phyloP scores from a whole-genome alignment of 2,329 filamentous ascomycete species.

The Pyrenophora teres region DNA sequence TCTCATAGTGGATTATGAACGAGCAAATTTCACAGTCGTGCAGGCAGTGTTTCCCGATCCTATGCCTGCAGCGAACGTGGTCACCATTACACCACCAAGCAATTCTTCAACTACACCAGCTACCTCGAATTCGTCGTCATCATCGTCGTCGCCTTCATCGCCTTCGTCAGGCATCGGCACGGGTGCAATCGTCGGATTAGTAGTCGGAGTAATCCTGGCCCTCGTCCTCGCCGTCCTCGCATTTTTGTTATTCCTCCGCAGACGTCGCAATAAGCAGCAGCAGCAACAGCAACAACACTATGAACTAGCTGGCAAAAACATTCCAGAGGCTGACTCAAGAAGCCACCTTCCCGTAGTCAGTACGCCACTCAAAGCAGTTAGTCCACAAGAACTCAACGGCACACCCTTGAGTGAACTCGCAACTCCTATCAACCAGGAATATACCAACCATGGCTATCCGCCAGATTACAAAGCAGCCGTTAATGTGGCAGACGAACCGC shows the following conservation, averaged over 20 bases:
- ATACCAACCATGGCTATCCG: conserved; percentile 16
- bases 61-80: conserved; percentile 34
- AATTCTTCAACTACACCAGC: not conserved
- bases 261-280: conserved; percentile 15
- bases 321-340: conserved; percentile 23
- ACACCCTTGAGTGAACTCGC: conserved; percentile 33
- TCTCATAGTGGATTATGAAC: conserved; percentile 55
- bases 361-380: conserved; percentile 19
- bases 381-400: conserved; percentile 32
- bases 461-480: conserved; percentile 27
- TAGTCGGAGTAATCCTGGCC: conserved; percentile 26
- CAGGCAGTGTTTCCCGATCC: conserved; percentile 44
- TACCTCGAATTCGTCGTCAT: too few relatives aligned
- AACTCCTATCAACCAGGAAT: conserved; percentile 15
- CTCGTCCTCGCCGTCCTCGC: conserved; percentile 27
- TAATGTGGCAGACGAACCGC: conserved; percentile 28
- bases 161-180: conserved; percentile 21
- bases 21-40: conserved; percentile 52
- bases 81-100: conserved; percentile 29
- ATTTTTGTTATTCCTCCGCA: conserved; percentile 29
- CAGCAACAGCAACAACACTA: conserved; percentile 18
- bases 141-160: not conserved
- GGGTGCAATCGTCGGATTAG: conserved; percentile 43
- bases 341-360: not conserved
- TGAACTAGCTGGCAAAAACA: conserved; percentile 29